Evolutionary conservation across 2,329 filamentous ascomycete genomes (phyloP).

Genomic region (Aspergillus sp.): DNA sequence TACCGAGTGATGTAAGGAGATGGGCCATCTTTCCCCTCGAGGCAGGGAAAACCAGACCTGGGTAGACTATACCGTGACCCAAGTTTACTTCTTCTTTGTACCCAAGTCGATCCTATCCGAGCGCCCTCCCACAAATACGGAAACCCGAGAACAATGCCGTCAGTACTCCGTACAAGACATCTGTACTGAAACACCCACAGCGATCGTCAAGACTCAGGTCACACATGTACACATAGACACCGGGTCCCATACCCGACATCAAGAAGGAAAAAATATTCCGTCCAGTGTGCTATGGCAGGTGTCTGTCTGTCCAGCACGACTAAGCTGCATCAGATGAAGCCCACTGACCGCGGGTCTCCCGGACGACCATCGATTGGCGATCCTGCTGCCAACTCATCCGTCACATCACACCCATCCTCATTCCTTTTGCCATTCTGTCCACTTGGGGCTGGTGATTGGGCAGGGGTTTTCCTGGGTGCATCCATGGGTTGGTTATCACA

Average conservation of each 20-base stretch:
- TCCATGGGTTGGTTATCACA: background rate
- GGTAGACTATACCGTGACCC: no score
- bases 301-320: background rate
- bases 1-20: constrained; percentile 11
- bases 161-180: background rate
- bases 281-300: background rate
- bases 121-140: background rate
- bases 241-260: background rate
- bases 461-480: constrained; percentile 7
- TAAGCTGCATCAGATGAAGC: background rate
- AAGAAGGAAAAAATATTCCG: background rate
- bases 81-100: no score
- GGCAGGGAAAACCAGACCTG: background rate
- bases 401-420: constrained; percentile 1
- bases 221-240: background rate
- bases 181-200: background rate
- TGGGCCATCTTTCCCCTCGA: background rate
- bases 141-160: background rate
- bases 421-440: background rate
- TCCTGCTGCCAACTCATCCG: constrained; percentile 16
- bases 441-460: constrained; percentile 5
- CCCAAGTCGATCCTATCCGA: background rate
- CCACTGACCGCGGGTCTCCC: constrained; percentile 7
- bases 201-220: background rate
- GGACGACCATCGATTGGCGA: constrained; percentile 16